A percentile compares a stretch with the other conserved stretches of the same genome.
phyloP scores from a whole-genome alignment of 495 filamentous ascomycete species.

The Lepraria neglecta region DNA sequence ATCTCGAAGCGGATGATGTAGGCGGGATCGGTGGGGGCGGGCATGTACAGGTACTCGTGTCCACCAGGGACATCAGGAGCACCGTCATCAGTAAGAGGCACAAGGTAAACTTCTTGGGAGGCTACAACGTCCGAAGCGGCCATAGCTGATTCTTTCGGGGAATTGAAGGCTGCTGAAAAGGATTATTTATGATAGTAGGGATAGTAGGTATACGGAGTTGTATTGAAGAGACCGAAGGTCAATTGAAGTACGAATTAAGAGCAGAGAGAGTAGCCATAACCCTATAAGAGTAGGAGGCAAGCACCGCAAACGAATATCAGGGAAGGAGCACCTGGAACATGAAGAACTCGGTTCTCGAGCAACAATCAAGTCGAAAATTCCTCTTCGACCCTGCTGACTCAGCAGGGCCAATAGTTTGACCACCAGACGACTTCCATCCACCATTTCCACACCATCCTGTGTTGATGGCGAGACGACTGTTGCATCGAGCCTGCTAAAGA shows the following conservation, averaged over 20 bases:
- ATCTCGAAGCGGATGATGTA: conserved; percentile 86
- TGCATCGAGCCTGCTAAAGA: not conserved
- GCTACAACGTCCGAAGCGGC: not conserved
- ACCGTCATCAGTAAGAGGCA: conserved; percentile 86
- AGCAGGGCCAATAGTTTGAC: not conserved
- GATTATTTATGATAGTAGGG: not conserved
- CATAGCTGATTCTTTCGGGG: not conserved
- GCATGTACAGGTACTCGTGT: conserved; percentile 71
- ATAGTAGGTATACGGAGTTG: not conserved
- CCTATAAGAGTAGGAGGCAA: not conserved
- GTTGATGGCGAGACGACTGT: too few relatives aligned
- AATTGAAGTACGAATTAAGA: not conserved
- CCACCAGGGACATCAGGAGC: conserved; percentile 82
- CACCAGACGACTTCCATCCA: conserved; percentile 10
- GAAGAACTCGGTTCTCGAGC: not conserved
- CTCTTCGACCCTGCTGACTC: not conserved
- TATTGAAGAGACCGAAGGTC: not conserved
- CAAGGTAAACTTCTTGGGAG: conserved; percentile 59
- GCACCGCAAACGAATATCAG: not conserved
- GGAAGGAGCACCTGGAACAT: conserved; percentile 6
- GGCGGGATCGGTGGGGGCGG: conserved; percentile 61
- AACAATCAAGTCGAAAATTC: conserved; percentile 3
- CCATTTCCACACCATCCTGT: not conserved
- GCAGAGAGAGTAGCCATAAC: not conserved
- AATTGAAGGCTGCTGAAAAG: not conserved